These are phyloP conservation scores for Lotus japonicus DNA, from an alignment of 306 rosid genomes.

Conservation along the genomic window DNA sequence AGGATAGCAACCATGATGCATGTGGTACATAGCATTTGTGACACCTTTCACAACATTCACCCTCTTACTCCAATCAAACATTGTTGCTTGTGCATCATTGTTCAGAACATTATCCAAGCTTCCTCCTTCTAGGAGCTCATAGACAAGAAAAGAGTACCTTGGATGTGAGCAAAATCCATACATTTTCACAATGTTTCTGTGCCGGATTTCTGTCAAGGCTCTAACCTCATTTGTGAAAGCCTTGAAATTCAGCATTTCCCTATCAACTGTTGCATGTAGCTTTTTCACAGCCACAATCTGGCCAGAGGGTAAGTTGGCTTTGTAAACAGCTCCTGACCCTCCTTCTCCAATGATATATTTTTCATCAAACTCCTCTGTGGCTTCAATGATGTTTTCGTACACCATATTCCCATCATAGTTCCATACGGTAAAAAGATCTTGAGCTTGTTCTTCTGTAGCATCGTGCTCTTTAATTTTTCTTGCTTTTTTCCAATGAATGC, in stretches of 20 bases:
- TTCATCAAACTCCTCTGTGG: conserved; percentile 23
- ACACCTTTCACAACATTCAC: conserved; percentile 26
- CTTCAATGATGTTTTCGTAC: conserved; percentile 23
- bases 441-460: background rate
- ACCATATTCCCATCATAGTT: conserved; percentile 14
- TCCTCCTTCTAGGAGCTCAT: conserved; percentile 27
- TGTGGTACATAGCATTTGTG: conserved; percentile 22
- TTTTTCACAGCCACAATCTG: conserved; percentile 32
- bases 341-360: conserved; percentile 21
- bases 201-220: conserved; percentile 18
- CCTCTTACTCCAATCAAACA: conserved; percentile 25
- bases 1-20: conserved; percentile 24
- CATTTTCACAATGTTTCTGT: conserved; percentile 29
- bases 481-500: background rate
- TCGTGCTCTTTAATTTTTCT: background rate
- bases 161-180: conserved; percentile 22
- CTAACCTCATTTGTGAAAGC: conserved; percentile 20
- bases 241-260: background rate
- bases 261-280: conserved; percentile 4
- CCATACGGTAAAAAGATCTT: conserved; percentile 15
- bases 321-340: conserved; percentile 26
- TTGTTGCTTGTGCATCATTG: background rate
- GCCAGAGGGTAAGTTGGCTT: conserved; percentile 6
- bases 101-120: conserved; percentile 22
- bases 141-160: conserved; percentile 17